Conservation (phyloP, 371 early-diverging fungal genomes). For the Capillidium heterosporum region DNA sequence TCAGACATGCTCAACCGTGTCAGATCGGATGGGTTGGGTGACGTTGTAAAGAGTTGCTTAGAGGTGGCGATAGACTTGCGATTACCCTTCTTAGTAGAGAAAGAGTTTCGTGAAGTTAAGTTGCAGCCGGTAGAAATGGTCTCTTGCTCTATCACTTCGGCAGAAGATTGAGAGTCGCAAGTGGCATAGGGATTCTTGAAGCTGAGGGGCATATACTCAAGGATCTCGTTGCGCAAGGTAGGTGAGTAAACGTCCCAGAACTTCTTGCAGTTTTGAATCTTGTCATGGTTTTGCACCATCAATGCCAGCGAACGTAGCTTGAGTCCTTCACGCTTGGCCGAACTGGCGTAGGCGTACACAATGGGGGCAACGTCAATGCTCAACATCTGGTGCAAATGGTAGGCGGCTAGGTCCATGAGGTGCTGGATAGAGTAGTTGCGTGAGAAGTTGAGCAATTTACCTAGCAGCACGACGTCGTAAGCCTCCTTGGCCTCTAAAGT, state of each 20-base stretch:
- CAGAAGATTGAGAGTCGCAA: background rate
- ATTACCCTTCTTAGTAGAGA: background rate
- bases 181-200: background rate
- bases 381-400: conserved; percentile 44
- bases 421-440: conserved; percentile 36
- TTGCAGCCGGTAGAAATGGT: background rate
- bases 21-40: background rate
- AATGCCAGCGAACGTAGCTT: conserved; percentile 41
- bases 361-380: conserved; percentile 45
- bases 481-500: conserved; percentile 45
- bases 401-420: conserved; percentile 32
- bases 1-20: background rate
- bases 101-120: background rate
- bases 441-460: conserved; percentile 38
- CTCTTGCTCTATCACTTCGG: too few species aligned
- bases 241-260: conserved; percentile 2
- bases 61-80: background rate
- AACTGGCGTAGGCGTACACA: conserved; percentile 39
- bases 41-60: background rate
- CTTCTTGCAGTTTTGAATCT: background rate
- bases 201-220: conserved; percentile 5
- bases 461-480: conserved; percentile 33
- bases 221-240: background rate
- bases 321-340: conserved; percentile 32
- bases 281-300: conserved; percentile 20